Evolutionary conservation across 23 red algal genomes (phyloP), one percentile per base, ranked within the genome.

Genomic region (Gracilaria gracilis): DNA sequence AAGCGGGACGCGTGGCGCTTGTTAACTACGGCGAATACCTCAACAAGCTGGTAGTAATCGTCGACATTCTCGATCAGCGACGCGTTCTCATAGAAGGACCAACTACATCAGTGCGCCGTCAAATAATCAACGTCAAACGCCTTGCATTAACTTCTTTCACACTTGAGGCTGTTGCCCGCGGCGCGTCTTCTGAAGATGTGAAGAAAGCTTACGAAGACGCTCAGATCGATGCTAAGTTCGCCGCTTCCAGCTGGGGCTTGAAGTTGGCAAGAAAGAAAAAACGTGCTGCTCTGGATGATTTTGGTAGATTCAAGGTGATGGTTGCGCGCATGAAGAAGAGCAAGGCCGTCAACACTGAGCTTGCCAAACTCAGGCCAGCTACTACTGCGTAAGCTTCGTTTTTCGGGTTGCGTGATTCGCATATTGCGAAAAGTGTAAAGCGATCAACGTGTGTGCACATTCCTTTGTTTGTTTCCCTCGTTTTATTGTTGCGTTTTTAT

Each of bases 291-390:
- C 61, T 99, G 75, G 83, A 74, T 64, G 97, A 99, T 61, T 99
- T 96, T 94, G 97, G 93, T 37, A 82, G 97, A 19, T 99, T 99
- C 58, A 95, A 95, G 67, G 89, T 99, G 19, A 99, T 96, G 97
- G 85, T 95, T 40, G 93, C 94, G 24, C 79, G 92, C 34, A 96
- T 96, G 88, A 62, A 75, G 82, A 93, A 94, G 80, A 79, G 87
- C 9, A 88, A 88, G 64, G 71, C 80, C 23, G 75, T 98, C 57
- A 70, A 61, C 0, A 77, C 75, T n/a, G 59, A 91, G 39, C 80
- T 91, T 55, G 75, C 80, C 21, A 82, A 80, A 17, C 34, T 91
- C 28, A 77, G 75, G 58, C 49, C 85, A 11, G 70, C 85, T 29
- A 62, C 59, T 62, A 62, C 59, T 62, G 59, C 59, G 2, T 62